Conservation (phyloP, 768 basidiomycete species). For the Leucosporidium yakuticum region DNA sequence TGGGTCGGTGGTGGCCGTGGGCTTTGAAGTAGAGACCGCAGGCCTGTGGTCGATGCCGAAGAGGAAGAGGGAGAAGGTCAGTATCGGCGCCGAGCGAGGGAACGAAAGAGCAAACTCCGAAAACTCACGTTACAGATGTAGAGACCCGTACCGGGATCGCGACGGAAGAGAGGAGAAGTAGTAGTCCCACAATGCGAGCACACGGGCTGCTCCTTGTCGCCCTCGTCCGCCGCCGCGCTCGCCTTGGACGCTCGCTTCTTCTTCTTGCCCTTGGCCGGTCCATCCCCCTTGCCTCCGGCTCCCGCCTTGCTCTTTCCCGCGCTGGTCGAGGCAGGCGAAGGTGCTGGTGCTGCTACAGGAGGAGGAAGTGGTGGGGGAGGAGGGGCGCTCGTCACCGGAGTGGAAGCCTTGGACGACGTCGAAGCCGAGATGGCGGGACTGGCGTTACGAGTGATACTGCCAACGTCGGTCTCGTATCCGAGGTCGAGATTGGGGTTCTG, state of each 20-base stretch:
- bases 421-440: too few species aligned
- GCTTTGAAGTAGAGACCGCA: conserved; percentile 28
- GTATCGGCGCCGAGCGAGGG: neutral
- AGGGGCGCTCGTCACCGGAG: neutral
- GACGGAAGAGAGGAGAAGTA: conserved; percentile 23
- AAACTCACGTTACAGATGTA: conserved; percentile 21
- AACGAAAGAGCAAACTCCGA: conserved; percentile 21
- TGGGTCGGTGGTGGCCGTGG: conserved; percentile 28
- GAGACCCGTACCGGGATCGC: conserved; percentile 13
- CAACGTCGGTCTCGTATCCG: too few species aligned
- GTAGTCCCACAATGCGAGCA: conserved; percentile 26
- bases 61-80: neutral
- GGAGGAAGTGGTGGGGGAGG: too few species aligned
- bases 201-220: conserved; percentile 11
- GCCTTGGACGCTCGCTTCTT: too few species aligned
- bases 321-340: too few species aligned
- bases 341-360: too few species aligned
- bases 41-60: too few species aligned
- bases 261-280: conserved; percentile 5
- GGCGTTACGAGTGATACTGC: too few species aligned
- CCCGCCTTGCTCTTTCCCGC: too few species aligned
- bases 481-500: too few species aligned
- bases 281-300: neutral
- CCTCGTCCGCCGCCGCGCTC: neutral
- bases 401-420: neutral